A percentile compares a stretch with the other conserved stretches of the same genome.
phyloP scores from a whole-genome alignment of 495 filamentous ascomycete genomes.

The Amniculicola lignicola region DNA sequence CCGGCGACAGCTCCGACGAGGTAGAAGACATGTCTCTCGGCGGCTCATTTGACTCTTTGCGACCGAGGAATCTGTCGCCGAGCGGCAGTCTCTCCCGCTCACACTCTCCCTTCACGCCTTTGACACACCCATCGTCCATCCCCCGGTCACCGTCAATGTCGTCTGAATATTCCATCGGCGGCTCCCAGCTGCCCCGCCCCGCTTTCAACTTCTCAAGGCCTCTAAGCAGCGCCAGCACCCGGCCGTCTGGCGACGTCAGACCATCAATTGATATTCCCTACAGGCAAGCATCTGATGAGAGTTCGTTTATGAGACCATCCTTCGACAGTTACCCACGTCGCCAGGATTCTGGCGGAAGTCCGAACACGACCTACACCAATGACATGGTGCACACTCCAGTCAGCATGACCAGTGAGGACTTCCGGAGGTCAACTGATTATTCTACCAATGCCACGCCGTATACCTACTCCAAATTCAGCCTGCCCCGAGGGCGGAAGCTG shows the following conservation, averaged over 20 bases:
- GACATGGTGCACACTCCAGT: constrained; percentile 61
- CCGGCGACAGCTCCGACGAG: constrained; percentile 64
- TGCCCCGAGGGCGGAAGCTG: constrained; percentile 76
- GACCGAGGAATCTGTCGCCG: constrained; percentile 40
- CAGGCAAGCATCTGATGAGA: constrained; percentile 59
- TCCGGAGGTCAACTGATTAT: constrained; percentile 44
- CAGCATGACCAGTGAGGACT: constrained; percentile 61
- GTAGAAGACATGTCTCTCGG: constrained; percentile 37
- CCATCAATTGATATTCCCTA: constrained; percentile 58
- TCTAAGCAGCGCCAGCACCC: constrained; percentile 65
- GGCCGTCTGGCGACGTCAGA: constrained; percentile 43
- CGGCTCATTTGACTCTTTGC: constrained; percentile 34
- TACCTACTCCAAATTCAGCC: constrained; percentile 74
- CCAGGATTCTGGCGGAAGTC: constrained; percentile 44
- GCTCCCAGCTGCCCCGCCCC: constrained; percentile 63
- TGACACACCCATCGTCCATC: constrained; percentile 46
- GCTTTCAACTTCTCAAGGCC: constrained; percentile 93
- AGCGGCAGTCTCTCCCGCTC: constrained; percentile 54
- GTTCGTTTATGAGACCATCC: constrained; percentile 51
- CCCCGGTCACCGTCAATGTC: constrained; percentile 76
- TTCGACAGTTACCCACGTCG: constrained; percentile 40
- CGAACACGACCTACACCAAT: constrained; percentile 49
- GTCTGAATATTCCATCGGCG: constrained; percentile 68
- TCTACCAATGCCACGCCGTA: constrained; percentile 57
- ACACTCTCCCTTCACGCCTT: constrained; percentile 63